Evolutionary conservation across 345 rosid genomes (phyloP).

Genomic region (sweet orange (Citrus sinensis)): DNA sequence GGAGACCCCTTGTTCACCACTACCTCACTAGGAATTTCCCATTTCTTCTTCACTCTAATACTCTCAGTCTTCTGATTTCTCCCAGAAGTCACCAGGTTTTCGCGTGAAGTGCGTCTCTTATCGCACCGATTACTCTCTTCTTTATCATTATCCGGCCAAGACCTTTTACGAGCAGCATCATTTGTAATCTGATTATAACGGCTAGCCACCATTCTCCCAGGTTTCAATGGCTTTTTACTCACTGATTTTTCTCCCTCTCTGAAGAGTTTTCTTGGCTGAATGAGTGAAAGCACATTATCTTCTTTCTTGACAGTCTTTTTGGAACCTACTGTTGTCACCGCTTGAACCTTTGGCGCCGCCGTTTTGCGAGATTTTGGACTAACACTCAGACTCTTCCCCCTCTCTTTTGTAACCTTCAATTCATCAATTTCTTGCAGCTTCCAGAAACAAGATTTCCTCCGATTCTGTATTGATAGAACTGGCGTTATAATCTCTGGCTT

Average conservation of each 20-base stretch:
- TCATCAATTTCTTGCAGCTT: constrained; percentile 81
- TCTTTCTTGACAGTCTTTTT: constrained; percentile 72
- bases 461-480: constrained; percentile 54
- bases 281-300: constrained; percentile 41
- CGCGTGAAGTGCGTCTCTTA: constrained; percentile 65
- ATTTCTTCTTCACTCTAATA: constrained; percentile 73
- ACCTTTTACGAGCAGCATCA: constrained; percentile 55
- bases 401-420: constrained; percentile 53
- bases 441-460: constrained; percentile 88
- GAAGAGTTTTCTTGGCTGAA: constrained; percentile 83
- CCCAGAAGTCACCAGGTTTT: constrained; percentile 11
- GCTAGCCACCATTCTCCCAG: constrained; percentile 75
- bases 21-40: constrained; percentile 81
- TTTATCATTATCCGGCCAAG: constrained; percentile 63
- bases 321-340: constrained; percentile 58
- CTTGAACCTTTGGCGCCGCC: constrained; percentile 39
- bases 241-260: constrained; percentile 69
- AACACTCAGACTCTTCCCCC: constrained; percentile 68
- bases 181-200: constrained; percentile 55
- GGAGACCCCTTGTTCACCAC: constrained; percentile 40
- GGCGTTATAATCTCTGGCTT: constrained; percentile 62
- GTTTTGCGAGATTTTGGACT: constrained; percentile 74
- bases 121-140: constrained; percentile 50
- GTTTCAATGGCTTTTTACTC: constrained; percentile 51
- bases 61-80: constrained; percentile 32